Evolutionary conservation across 352 stramenopile species (phyloP), one percentile per base, ranked within the genome.

Genomic region (Pythium monospermum): DNA sequence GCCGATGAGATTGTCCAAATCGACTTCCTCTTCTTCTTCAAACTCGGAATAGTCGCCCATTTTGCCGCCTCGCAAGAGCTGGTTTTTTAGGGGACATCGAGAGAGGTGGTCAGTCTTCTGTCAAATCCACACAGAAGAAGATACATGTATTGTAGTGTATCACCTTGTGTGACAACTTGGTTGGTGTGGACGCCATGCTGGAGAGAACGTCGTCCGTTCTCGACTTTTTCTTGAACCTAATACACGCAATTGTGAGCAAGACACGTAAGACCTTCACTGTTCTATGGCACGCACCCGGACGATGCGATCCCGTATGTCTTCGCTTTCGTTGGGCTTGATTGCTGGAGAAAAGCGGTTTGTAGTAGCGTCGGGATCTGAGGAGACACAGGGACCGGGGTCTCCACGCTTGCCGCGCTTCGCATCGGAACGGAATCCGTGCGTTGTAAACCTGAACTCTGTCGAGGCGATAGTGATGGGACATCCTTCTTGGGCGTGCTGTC

Each of bases 1-100:
- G 15, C 76, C 75, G n/a, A 88, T 86, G 49, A 91, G 68, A n/a
- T 81, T 86, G 48, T 83, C 70, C 39, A 88, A 47, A 64, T 92
- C 68, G 25, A 88, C 68, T 26, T 85, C 75, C 16, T 89, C 77
- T 41, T 91, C 81, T 36, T 89, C 78, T 39, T 92, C 75, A 45
- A 90, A 90, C 57, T 89, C 76, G 4, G 73, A 89, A 57, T 86
- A 85, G 42, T 90, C 82, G 47, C 70, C 66, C 57, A 90, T 83
- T 49, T 80, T 88, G 21, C 68, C 74, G 8, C 78, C 76, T n/a
- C 79, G 76, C 38, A 92, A 74, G 13, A 88, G 53, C 77, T 86
- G 30, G 30, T n/a, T n/a, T n/a, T n/a, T n/a, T n/a, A n/a, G n/a
- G n/a, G n/a, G n/a, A n/a, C n/a, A 42, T 21, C 15, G 6, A 23